Evolutionary conservation across 2,329 filamentous ascomycete genomes (phyloP).

Genomic region (Pyrenochaeta sp.): DNA sequence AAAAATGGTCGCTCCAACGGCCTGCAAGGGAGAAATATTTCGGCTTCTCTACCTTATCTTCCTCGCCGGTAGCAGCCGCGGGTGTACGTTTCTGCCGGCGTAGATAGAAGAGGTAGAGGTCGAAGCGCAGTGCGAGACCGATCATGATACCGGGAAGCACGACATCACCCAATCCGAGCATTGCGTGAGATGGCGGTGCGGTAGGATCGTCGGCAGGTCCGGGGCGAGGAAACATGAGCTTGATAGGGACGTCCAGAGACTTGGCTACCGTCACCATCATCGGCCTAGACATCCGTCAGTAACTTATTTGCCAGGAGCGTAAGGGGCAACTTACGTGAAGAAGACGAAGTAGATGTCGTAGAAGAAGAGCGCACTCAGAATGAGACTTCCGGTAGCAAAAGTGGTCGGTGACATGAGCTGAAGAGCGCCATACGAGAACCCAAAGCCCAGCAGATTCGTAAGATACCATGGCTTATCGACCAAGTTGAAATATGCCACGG

Average conservation of each 20-base stretch:
- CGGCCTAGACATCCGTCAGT: slow-evolving; percentile 59
- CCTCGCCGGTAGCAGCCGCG: slow-evolving; percentile 15
- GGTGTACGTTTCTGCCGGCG: slow-evolving; percentile 62
- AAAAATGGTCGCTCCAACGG: slow-evolving; percentile 84
- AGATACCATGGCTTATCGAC: slow-evolving; percentile 72
- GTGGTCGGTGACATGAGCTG: slow-evolving; percentile 89
- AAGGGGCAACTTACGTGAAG: slow-evolving; percentile 68
- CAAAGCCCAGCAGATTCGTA: slow-evolving; percentile 86
- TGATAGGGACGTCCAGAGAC: slow-evolving; percentile 89
- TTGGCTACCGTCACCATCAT: slow-evolving; percentile 90
- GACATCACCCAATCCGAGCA: slow-evolving; percentile 94
- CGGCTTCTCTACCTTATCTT: slow-evolving; percentile 44
- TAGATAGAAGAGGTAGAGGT: slow-evolving; percentile 84
- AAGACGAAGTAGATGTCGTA: slow-evolving; percentile 97
- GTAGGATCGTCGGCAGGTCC: slow-evolving; percentile 56
- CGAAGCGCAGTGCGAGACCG: slow-evolving; percentile 86
- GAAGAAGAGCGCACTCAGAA: slow-evolving; percentile 83
- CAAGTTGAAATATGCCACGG: slow-evolving; percentile 71
- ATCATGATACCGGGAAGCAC: slow-evolving; percentile 92
- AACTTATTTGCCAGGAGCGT: not conserved
- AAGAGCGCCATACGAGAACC: slow-evolving; percentile 83
- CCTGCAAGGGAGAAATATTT: slow-evolving; percentile 64
- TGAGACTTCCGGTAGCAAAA: slow-evolving; percentile 79
- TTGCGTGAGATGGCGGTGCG: slow-evolving; percentile 62
- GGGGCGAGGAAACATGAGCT: slow-evolving; percentile 82